Base-by-base conservation (phyloP, 371 early-diverging fungal species). In the Caulochytrium protostelioides region DNA sequence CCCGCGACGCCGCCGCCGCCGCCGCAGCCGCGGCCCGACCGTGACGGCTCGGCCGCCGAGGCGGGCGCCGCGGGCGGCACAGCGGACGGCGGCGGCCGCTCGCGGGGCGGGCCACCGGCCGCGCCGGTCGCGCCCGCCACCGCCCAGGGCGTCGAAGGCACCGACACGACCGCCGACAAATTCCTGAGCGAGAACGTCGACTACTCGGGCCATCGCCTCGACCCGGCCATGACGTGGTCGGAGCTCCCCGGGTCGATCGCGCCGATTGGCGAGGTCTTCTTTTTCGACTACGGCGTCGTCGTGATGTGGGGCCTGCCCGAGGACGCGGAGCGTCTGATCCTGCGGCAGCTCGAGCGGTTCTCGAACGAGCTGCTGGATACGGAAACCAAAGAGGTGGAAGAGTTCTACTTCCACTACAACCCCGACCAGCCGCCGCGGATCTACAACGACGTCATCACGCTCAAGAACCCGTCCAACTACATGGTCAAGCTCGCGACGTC, bases 231-330 rank as follows among this genome's bases (percentile, higher is more conserved):
- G 8, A 16, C 42, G n/a, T 52, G 51, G 25, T 46, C 43, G 17
- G 38, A 38, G 9, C 32, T 55, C 13, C 55, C 55, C 9, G 42
- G 53, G 30, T 37, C 47, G 5, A 50, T 50, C 13, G 41, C 54
- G n/a, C 53, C 55, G 7, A 42, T 50, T 9, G 52, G 54, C 6
- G 60, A 55, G 37, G 35, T 44, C 24, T 39, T 60, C 16, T 55
- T 78, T 31, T 91, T 89, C 46, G 89, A 87, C 43, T 89, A 87
- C 46, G 89, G 94, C 18, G 89, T 87, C 5, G 78, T 83, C 1
- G 91, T 90, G 1, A 73, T 87, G 41, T 94, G 95, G 95, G 87
- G 86, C 22, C 74, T 94, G 46, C 69, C 70, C n/a, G 72, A 79
- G 36, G 63, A 62, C 19, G 82, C 89, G 41, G 95, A 91, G 49